Evolutionary conservation across 179 eudicot species (phyloP).

Genomic region (Spergularia azorica): DNA sequence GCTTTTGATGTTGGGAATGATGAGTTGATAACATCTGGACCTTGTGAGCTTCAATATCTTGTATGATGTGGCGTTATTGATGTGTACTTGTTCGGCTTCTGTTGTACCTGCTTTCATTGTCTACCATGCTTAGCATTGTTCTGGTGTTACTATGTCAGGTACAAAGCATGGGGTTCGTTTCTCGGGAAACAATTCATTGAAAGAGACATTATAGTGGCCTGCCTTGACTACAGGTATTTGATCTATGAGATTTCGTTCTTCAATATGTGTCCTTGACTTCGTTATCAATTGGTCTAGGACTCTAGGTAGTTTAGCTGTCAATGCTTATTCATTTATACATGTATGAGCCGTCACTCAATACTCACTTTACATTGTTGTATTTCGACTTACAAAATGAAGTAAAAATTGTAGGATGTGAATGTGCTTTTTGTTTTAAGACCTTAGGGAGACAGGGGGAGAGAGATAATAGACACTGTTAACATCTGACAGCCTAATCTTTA

Average conservation of each 20-base stretch:
- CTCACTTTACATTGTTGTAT: neutral
- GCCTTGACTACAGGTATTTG: slow-evolving; percentile 95
- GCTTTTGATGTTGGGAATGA: too few species aligned
- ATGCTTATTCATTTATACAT: slow-evolving; percentile 2
- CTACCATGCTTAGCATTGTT: neutral
- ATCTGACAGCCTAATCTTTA: slow-evolving; percentile 17
- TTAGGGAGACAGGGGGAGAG: neutral
- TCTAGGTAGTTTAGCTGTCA: neutral
- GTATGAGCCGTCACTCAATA: neutral
- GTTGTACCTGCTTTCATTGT: neutral
- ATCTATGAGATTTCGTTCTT: neutral
- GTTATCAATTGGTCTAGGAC: neutral
- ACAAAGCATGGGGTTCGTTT: slow-evolving; percentile 99
- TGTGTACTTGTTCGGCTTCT: neutral
- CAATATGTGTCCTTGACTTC: neutral
- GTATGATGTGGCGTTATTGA: neutral
- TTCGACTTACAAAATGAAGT: neutral
- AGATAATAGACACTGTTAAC: neutral
- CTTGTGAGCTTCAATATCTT: neutral
- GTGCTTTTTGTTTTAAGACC: too few species aligned
- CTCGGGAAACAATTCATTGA: slow-evolving; percentile 83
- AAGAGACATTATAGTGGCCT: slow-evolving; percentile 90
- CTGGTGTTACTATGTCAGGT: slow-evolving; percentile 47
- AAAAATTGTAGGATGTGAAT: neutral
- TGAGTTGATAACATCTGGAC: neutral